Evolutionary conservation across 345 rosid species (phyloP).

Genomic region (Turnera subulata): DNA sequence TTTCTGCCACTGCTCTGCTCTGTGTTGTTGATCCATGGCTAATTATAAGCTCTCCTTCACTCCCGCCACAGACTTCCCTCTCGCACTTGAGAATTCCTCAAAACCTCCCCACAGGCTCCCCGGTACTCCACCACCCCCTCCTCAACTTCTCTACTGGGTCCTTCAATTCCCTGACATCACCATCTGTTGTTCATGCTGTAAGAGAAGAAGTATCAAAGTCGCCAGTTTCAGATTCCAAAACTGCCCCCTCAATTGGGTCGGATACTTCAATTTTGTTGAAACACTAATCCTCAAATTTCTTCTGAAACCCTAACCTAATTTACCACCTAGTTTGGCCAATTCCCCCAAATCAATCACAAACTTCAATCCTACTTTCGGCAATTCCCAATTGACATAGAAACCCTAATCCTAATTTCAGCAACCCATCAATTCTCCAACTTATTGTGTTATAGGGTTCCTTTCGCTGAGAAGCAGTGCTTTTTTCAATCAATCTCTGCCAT

Average conservation of each 20-base stretch:
- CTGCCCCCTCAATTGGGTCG: constrained; percentile 23
- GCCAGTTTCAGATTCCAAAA: constrained; percentile 31
- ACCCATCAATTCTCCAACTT: no score
- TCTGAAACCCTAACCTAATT: no score
- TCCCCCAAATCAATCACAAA: no score
- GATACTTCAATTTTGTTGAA: no score
- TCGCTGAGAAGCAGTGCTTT: no score
- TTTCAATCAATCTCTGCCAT: no score
- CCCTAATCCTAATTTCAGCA: no score
- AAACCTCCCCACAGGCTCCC: constrained; percentile 28
- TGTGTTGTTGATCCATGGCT: constrained; percentile 68
- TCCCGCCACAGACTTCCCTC: constrained; percentile 21
- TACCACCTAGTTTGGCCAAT: no score
- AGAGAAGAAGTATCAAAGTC: constrained; percentile 45
- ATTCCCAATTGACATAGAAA: no score
- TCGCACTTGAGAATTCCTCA: constrained; percentile 24
- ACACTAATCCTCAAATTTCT: no score
- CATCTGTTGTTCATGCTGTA: constrained; percentile 31
- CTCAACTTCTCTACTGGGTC: constrained; percentile 23
- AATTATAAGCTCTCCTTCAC: constrained; percentile 38
- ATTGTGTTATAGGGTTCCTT: no score
- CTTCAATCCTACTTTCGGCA: no score
- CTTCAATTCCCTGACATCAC: constrained; percentile 17
- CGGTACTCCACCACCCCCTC: constrained; percentile 25
- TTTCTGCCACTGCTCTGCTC: not conserved